phyloP scores from a whole-genome alignment of 306 rosid genomes.

The Oemleria cerasiformis region DNA sequence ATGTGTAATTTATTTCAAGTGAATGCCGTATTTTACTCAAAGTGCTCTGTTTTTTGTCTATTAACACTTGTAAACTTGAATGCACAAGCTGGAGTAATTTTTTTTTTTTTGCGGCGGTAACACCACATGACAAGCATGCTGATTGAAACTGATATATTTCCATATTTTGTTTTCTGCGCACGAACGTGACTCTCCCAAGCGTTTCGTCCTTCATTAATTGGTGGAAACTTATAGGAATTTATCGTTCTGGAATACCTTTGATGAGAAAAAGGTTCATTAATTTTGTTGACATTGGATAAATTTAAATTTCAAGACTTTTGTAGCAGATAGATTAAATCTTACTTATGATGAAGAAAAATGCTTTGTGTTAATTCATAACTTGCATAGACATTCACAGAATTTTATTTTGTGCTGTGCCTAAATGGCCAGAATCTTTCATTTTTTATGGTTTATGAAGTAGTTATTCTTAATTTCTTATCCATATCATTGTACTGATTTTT shows the following conservation, averaged over 20 bases:
- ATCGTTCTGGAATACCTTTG: neutral
- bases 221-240: neutral
- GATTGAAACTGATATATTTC: neutral
- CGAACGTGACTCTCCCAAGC: neutral
- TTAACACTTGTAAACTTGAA: constrained; percentile 4
- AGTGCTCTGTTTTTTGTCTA: neutral
- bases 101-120: neutral
- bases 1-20: neutral
- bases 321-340: too few species aligned
- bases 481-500: neutral
- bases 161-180: neutral
- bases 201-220: neutral
- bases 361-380: neutral
- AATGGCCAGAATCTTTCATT: neutral
- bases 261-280: too few species aligned
- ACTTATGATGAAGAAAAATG: too few species aligned
- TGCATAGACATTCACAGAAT: neutral
- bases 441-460: neutral
- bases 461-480: neutral
- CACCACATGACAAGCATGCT: neutral
- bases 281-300: too few species aligned
- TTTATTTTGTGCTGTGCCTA: neutral
- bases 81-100: neutral
- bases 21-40: neutral
- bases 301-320: too few species aligned